phyloP scores from a whole-genome alignment of 1,284 basidiomycete species.

The Lentinula novae-zelandiae region DNA sequence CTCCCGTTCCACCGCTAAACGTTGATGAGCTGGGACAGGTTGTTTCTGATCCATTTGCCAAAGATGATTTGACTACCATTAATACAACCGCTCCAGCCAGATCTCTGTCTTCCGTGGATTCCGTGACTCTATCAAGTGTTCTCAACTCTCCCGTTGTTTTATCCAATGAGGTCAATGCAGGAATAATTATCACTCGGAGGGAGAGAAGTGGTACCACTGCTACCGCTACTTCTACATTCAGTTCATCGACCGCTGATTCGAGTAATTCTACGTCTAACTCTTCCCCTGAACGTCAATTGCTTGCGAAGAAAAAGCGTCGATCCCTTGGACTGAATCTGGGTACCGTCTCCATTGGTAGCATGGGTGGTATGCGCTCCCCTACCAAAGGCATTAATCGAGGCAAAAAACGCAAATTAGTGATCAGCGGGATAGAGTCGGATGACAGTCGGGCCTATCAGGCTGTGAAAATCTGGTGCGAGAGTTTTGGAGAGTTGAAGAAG shows the following conservation, averaged over 20 bases:
- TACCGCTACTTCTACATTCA: constrained; percentile 1
- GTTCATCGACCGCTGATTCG: not conserved
- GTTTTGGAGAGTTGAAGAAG: constrained; percentile 16
- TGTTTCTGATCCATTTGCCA: not conserved
- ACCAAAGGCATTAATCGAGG: not conserved
- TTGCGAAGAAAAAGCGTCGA: not conserved
- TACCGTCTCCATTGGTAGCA: not conserved
- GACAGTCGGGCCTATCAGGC: constrained; percentile 25
- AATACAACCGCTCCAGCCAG: not conserved
- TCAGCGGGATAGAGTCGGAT: constrained; percentile 27
- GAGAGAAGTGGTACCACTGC: constrained; percentile 5
- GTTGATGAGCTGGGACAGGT: constrained; percentile 1
- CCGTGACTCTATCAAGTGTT: not conserved
- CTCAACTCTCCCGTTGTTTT: not conserved
- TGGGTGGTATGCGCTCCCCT: not conserved
- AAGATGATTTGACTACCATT: not conserved
- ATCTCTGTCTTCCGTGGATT: not conserved
- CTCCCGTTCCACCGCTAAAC: not conserved
- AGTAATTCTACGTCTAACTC: not conserved
- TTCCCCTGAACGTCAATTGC: not conserved
- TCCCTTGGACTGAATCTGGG: not conserved
- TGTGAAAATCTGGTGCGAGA: constrained; percentile 30
- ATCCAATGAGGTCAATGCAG: not conserved
- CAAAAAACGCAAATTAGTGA: constrained; percentile 27
- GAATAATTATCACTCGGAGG: not conserved